Percentiles rank a stretch among this genome's conserved stretches.
These are phyloP conservation scores for Fusarium sp. DNA, from an alignment of 2,329 filamentous ascomycete genomes.

Conservation along the genomic window DNA sequence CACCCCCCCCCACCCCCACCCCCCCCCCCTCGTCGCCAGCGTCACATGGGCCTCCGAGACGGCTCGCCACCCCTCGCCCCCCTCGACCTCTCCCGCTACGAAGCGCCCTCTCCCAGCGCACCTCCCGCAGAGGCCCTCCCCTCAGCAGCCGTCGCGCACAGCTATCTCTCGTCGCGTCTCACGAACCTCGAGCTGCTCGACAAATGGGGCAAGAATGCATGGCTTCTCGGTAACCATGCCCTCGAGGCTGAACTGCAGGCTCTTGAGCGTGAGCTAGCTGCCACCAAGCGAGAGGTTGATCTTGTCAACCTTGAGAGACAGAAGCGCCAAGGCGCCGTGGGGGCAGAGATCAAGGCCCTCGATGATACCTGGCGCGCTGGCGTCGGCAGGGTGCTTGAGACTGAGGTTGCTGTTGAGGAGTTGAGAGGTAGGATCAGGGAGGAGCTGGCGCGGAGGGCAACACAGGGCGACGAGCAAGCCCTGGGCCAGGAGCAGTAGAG, in stretches of 20 bases:
- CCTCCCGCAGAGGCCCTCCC: conserved; percentile 74
- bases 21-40: too few relatives aligned
- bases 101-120: conserved; percentile 62
- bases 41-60: too few relatives aligned
- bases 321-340: conserved; percentile 75
- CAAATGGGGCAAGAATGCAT: conserved; percentile 87
- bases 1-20: too few relatives aligned
- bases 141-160: conserved; percentile 61
- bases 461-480: conserved; percentile 8
- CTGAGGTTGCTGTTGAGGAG: conserved; percentile 84
- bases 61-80: conserved; percentile 55
- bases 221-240: conserved; percentile 87
- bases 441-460: conserved; percentile 60
- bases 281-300: conserved; percentile 77
- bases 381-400: conserved; percentile 84
- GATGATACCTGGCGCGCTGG: conserved; percentile 85
- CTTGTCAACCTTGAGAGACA: conserved; percentile 77
- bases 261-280: conserved; percentile 81
- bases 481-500: conserved; percentile 3
- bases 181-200: conserved; percentile 79
- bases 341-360: conserved; percentile 77
- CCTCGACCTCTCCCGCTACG: conserved; percentile 84
- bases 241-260: conserved; percentile 74
- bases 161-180: conserved; percentile 65
- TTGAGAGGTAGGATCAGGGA: conserved; percentile 76